Base-by-base conservation (phyloP, 2,329 filamentous ascomycete genomes). In the Calonectria hongkongensis region DNA sequence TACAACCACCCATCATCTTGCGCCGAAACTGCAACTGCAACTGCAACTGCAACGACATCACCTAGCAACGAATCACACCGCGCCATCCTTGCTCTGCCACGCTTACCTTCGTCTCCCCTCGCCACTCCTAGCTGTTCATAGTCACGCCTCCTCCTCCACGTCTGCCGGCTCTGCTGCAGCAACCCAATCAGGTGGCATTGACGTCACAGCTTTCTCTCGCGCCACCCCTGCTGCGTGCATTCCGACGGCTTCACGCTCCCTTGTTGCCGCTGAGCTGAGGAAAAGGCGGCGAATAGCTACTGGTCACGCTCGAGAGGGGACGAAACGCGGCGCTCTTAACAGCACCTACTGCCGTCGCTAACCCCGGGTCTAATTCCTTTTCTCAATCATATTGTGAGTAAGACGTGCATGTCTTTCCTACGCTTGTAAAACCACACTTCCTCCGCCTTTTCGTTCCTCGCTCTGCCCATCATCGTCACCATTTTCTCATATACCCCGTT, bases 101-200 rank as follows among this genome's bases (percentile, higher is more conserved):
- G 28, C 58, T n/a, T n/a, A 48, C 10, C 64, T 15, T 45, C n/a
- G 36, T 39, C 18, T 39, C 25, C 48, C 56, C 66, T 64, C 73
- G 77, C 75, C 64, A 66, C 48, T 50, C 51, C 66, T 58, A 58
- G 72, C 45, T n/a, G 69, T 67, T 48, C 51, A 41, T 71, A 66
- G 39, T 67, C 68, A 64, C 70, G 66, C 47, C 56, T 56, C 47
- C 47, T 76, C 66, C 30, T 76, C 64, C 69, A 36, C 68, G 70
- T 50, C 71, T 74, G 70, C 67, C 45, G 43, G 45, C 30, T 68
- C 25, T 51, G 70, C 70, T 41, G 43, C 70, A 66, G 39, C 51
- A 30, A 21, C 56, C 54, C 71, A 68, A 77, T 79, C 78, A 79
- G 78, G 77, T 75, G 78, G 78, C 78, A 77, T 79, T 79, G 78